Evolutionary conservation across 768 basidiomycete genomes (phyloP).

Genomic region (Suillus bovinus): DNA sequence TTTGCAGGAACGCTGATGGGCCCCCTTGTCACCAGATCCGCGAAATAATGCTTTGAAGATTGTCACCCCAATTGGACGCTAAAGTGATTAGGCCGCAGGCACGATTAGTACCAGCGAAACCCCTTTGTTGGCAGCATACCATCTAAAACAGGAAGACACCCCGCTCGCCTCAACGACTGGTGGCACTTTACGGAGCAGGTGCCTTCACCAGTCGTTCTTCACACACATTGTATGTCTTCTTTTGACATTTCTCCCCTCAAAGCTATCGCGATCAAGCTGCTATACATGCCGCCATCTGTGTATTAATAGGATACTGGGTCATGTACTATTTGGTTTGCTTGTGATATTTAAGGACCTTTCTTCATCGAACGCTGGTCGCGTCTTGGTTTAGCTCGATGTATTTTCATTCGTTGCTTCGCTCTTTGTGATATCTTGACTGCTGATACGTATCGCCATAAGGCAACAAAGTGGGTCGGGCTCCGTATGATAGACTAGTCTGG

Average conservation of each 20-base stretch:
- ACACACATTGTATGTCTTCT: neutral
- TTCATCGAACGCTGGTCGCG: neutral
- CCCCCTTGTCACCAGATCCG: conserved; percentile 42
- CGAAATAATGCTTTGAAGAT: conserved; percentile 47
- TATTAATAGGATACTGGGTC: neutral
- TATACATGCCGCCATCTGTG: neutral
- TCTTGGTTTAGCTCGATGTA: neutral
- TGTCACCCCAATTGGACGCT: neutral
- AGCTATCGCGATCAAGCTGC: neutral
- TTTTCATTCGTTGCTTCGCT: neutral
- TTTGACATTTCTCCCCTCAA: neutral
- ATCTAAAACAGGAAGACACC: neutral
- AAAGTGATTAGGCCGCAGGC: neutral
- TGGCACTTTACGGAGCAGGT: neutral
- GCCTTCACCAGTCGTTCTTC: neutral
- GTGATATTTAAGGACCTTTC: neutral
- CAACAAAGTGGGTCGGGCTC: neutral
- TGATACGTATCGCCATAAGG: neutral
- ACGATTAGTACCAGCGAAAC: neutral
- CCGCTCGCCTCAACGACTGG: neutral
- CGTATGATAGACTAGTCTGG: neutral
- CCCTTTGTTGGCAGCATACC: neutral
- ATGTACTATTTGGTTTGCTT: neutral
- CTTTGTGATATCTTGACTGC: neutral
- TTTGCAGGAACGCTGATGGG: conserved; percentile 10